Base-by-base conservation (phyloP, 805 yeast genomes). In the Brettanomyces anomalus region DNA sequence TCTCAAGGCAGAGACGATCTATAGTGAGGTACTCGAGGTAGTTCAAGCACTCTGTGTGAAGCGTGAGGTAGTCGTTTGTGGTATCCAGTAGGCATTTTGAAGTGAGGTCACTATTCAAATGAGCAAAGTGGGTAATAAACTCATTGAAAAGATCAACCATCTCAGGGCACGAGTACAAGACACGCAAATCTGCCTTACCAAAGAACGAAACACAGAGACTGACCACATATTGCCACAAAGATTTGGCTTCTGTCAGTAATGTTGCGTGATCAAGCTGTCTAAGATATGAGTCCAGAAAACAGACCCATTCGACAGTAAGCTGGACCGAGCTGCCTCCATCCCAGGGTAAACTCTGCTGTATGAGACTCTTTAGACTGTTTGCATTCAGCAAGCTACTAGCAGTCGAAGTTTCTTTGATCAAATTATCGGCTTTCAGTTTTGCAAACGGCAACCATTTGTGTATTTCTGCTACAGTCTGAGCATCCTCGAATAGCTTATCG, bases 1-100 rank as follows among this genome's bases (percentile, higher is more conserved):
- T 21, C 26, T 39, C 31, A 4, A 37, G 17, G 16, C 38, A 48
- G 4, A 49, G 28, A 14, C 36, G 46, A 10, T 42, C 38, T 10
- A 43, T 35, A 1, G 34, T 30, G 32, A 48, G 43, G 1, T 43
- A 20, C 33, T 48, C 46, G n/a, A 51, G 41, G 28, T 19, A 49
- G 7, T 18, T 28, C 8, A 48, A 32, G n/a, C 26, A 33, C 7
- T 33, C n/a, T 31, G 31, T 16, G n/a, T 30, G 13, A 11, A 14
- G 13, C 33, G 39, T 19, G 24, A 28, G 10, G 34, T 16, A 33
- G 14, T 40, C 13, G 11, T 11, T 24, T 34, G 33, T 28, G 5
- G 43, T 32, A 32, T 47, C 43, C n/a, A 7, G 30, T 11, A 49
- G 20, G 17, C 26, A 19, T n/a, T 30, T 26, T 5, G 20, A 13